These are phyloP conservation scores for Yarrowia galli DNA, from an alignment of 1,139 yeast genomes.

Conservation along the genomic window DNA sequence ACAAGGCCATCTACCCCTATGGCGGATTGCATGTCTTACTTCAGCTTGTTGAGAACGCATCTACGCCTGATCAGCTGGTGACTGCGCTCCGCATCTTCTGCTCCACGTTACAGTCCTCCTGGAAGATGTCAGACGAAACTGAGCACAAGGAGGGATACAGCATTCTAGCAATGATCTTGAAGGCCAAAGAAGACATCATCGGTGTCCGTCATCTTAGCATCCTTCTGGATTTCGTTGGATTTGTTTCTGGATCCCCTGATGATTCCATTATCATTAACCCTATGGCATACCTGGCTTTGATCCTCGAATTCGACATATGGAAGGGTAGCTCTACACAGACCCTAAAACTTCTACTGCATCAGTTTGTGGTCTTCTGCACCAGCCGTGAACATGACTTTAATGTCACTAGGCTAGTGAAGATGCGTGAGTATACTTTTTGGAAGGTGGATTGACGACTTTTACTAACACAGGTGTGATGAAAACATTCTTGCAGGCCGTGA, in stretches of 20 bases:
- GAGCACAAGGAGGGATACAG: conserved; percentile 56
- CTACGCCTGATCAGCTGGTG: conserved; percentile 45
- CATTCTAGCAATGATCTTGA: conserved; percentile 54
- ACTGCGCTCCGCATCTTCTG: conserved; percentile 50
- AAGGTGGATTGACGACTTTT: neutral
- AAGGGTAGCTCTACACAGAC: conserved; percentile 54
- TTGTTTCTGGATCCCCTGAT: conserved; percentile 50
- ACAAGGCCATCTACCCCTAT: conserved; percentile 52
- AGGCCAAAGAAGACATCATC: conserved; percentile 51
- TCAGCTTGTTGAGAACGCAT: conserved; percentile 50
- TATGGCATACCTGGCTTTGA: conserved; percentile 56
- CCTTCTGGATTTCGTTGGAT: conserved; percentile 57
- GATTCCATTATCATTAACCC: conserved; percentile 57
- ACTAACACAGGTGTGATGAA: conserved; percentile 52
- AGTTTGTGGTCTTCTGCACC: conserved; percentile 61
- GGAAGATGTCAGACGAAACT: conserved; percentile 52
- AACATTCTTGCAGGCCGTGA: conserved; percentile 61
- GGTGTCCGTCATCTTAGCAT: conserved; percentile 52
- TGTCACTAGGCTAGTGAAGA: conserved; percentile 57
- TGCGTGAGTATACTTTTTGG: conserved; percentile 52
- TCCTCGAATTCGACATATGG: conserved; percentile 63
- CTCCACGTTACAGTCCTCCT: conserved; percentile 48
- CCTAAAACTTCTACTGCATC: conserved; percentile 61
- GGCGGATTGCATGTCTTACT: conserved; percentile 53
- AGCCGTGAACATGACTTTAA: conserved; percentile 62